Evolutionary conservation across 257 asterid genomes (phyloP).

Genomic region (Scutellaria minor): DNA sequence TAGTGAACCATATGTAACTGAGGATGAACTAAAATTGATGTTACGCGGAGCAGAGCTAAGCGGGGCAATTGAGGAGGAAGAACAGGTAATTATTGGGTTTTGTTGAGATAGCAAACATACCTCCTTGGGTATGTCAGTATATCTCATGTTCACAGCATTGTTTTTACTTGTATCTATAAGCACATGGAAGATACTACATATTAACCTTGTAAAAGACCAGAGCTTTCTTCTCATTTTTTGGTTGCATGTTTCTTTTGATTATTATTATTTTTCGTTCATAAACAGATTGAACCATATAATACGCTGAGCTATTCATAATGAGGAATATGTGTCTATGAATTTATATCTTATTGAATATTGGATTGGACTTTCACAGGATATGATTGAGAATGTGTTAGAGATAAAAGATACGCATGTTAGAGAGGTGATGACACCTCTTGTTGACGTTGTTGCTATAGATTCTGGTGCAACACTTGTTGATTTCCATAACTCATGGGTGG

Average conservation of each 20-base stretch:
- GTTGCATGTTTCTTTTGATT: background rate
- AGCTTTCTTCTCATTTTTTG: conserved; percentile 15
- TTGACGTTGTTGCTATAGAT: conserved; percentile 96
- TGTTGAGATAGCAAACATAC: conserved; percentile 26
- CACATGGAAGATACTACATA: conserved; percentile 29
- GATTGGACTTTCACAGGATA: conserved; percentile 68
- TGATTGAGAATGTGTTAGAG: conserved; percentile 97
- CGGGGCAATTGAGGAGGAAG: conserved; percentile 99
- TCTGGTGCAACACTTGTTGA: conserved; percentile 88
- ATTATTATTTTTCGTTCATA: background rate
- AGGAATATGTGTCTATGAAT: conserved; percentile 13
- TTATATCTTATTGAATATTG: conserved; percentile 21
- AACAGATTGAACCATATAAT: conserved; percentile 9
- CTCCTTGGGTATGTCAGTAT: conserved; percentile 28
- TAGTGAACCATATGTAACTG: conserved; percentile 97
- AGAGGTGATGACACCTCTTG: conserved; percentile 99
- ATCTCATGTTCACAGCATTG: conserved; percentile 16
- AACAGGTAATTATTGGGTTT: conserved; percentile 64
- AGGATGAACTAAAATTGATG: conserved; percentile 97
- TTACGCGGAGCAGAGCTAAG: conserved; percentile 98
- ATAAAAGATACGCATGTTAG: conserved; percentile 97
- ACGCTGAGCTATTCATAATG: conserved; percentile 20
- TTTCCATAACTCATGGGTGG: conserved; percentile 93
- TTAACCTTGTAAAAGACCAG: conserved; percentile 11
- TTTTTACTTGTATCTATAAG: conserved; percentile 21